Base-by-base conservation (phyloP, 164 flowering plant genomes). In the Tetrastigma voinierianum region DNA sequence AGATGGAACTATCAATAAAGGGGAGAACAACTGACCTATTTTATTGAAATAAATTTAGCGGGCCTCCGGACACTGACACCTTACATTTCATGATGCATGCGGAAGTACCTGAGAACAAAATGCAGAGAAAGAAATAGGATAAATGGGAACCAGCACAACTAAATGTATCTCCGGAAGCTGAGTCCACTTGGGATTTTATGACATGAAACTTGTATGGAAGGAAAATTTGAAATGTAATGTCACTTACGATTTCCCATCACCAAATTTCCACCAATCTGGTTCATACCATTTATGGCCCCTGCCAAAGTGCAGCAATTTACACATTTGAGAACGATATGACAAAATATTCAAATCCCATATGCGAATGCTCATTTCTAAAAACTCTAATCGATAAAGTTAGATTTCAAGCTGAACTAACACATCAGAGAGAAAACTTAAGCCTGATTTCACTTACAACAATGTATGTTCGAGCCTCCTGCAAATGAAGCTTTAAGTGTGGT, bases 261-360 rank as follows among this genome's bases (percentile, higher is more conserved):
- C 98, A 64, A 94, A 94, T 62, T 91, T 94, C 98, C 98, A 94
- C 97, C 97, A 94, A 55, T 94, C 96, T 43, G 98, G 96, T 77
- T 94, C 97, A 82, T 90, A 90, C 98, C 98, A 94, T 82, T 87
- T 89, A 69, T 87, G 87, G 62, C 62, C 65, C 84, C 98, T 94
- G 83, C 64, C 67, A 62, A 55, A 12, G 25, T 46, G 53, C 46
- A 61, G 61, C 11, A 46, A 46, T 23, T 44, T 20, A 15, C 9
- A 49, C 58, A 20, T 52, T n/a, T 58, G 53, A 59, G 49, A 55
- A 25, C 2, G 8, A 48, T 15, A 15, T 12, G 21, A 12, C 12
- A 46, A 1, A 13, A 0, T 5, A 17, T 43, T 3, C 20, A 12
- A 11, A 57, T 53, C 57, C 57, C 4, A 18, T 9, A 53, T 2